Base-by-base conservation (phyloP, 1,139 yeast genomes). In the Torulaspora globosa region DNA sequence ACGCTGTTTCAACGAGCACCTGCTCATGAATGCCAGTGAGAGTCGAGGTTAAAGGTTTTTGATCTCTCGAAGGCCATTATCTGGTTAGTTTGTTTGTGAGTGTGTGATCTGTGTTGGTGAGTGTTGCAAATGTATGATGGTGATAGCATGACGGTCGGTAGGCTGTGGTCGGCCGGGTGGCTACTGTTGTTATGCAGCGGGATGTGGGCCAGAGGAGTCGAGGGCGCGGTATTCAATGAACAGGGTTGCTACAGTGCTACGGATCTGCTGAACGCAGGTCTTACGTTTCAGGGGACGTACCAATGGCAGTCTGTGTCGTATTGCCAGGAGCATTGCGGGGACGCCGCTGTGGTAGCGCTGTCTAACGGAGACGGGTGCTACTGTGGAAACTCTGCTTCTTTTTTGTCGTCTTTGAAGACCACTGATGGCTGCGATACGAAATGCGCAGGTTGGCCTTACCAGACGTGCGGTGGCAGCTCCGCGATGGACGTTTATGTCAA, bases 381-480 rank as follows among this genome's bases (percentile, higher is more conserved):
- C 59, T 83, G 90, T 65, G 88, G 86, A 27, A 65, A 72, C 51
- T 52, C 69, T 0, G 63, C 65, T 35, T 57, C 30, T 53, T 60
- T 23, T 39, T 55, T 33, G 39, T 40, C 36, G 12, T 44, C 51
- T 15, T 79, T 81, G 11, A 53, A 65, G 11, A 55, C 63, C 11
- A 66, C 65, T 33, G 59, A 70, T 27, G 65, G 72, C 40, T 84
- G 92, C 68, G 57, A 72, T 43, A 57, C 62, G 3, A 47, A 62
- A 1, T 84, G 92, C 65, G 62, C 66, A 37, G 90, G 89, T 5
- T 83, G 76, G 63, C 74, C 74, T 1, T 48, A 55, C 7, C 82
- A 79, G 50, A 71, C 63, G 18, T 84, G 92, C 66, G 92, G 92
- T 56, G 87, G 87, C n/a, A 38, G 55, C 35, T 65, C 64, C 21